phyloP scores from a whole-genome alignment of 306 rosid species.

The Pterocarpus santalinus region DNA sequence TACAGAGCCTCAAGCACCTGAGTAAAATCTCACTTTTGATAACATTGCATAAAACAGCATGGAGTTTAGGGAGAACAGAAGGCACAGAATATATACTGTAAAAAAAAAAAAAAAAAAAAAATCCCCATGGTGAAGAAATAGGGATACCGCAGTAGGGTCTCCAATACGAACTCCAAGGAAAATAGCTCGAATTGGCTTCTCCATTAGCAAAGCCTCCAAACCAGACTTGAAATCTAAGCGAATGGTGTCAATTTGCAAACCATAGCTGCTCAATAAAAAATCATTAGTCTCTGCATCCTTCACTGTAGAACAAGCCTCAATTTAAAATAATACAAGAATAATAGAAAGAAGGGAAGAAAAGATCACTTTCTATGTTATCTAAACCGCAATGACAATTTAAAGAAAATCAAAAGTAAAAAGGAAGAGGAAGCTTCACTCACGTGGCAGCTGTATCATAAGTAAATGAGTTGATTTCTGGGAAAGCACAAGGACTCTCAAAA shows the following conservation, averaged over 20 bases:
- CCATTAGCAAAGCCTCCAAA: constrained; percentile 83
- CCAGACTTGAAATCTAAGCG: constrained; percentile 90
- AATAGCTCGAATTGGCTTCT: constrained; percentile 85
- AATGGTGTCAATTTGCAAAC: constrained; percentile 84
- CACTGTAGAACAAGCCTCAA: constrained; percentile 19
- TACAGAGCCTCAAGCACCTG: constrained; percentile 18
- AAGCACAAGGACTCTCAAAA: constrained; percentile 83
- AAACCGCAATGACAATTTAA: constrained; percentile 29
- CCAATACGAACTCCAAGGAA: constrained; percentile 97
- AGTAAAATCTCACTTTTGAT: constrained; percentile 20
- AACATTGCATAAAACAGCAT: constrained; percentile 21
- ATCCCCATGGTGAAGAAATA: constrained; percentile 36
- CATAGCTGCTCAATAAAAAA: constrained; percentile 73
- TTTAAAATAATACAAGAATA: constrained; percentile 19
- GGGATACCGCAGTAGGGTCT: constrained; percentile 96
- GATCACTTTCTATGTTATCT: constrained; percentile 14
- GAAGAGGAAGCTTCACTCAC: constrained; percentile 63
- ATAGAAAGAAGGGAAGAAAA: constrained; percentile 14
- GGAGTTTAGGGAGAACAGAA: constrained; percentile 6
- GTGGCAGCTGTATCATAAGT: constrained; percentile 75
- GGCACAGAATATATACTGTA: constrained; percentile 16
- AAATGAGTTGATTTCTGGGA: constrained; percentile 87
- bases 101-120: constrained; percentile 13
- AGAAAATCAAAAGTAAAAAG: constrained; percentile 26
- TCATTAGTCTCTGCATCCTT: constrained; percentile 36